These are phyloP conservation scores for Groenewaldozyma sp. DNA, from an alignment of 1,139 yeast species.

Conservation along the genomic window DNA sequence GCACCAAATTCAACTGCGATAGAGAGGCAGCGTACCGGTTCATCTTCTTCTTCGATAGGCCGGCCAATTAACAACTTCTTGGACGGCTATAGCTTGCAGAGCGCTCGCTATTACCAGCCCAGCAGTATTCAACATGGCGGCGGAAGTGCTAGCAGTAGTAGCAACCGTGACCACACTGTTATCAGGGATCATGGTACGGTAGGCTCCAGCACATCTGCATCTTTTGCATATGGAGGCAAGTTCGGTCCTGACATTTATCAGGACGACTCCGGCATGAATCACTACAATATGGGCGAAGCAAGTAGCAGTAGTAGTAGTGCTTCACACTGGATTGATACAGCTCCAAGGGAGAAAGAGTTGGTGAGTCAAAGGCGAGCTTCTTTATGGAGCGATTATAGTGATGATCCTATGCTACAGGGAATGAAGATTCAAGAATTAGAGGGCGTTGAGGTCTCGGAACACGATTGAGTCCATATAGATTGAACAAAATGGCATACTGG, in stretches of 20 bases:
- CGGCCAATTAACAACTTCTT: neutral
- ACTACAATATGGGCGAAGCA: neutral
- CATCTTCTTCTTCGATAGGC: constrained; percentile 2
- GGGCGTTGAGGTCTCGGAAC: constrained; percentile 6
- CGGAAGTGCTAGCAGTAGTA: neutral
- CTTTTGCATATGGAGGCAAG: no score
- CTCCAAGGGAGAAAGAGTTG: neutral
- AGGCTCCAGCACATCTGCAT: neutral
- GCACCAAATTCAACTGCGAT: no score
- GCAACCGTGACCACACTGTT: neutral
- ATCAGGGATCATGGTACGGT: neutral
- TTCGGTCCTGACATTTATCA: no score
- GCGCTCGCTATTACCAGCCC: neutral
- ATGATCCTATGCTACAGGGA: constrained; percentile 5
- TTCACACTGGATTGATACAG: neutral
- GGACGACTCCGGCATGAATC: no score
- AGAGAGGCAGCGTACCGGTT: no score
- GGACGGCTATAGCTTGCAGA: neutral
- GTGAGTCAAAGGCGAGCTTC: constrained; percentile 1
- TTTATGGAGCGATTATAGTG: neutral
- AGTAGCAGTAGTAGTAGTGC: neutral
- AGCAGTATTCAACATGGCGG: neutral
- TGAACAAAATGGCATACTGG: neutral
- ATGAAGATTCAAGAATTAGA: constrained; percentile 7
- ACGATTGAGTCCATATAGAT: neutral